Conservation (phyloP, 163 green algal species). For the Volvox carteri region DNA sequence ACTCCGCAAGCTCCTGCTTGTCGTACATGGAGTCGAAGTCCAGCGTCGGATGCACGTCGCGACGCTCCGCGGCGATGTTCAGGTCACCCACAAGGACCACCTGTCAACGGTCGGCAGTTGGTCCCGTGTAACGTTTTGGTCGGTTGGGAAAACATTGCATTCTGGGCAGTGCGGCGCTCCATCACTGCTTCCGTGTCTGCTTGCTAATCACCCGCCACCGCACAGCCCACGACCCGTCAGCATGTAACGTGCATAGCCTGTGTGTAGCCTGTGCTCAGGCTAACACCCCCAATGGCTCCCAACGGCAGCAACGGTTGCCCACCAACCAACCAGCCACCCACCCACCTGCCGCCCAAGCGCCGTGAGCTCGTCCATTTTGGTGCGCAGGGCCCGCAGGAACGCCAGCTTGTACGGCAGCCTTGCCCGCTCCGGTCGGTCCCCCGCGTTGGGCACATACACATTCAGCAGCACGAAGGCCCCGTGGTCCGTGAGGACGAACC, state of each 20-base stretch:
- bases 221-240: no score
- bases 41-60: conserved; percentile 76
- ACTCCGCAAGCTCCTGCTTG: conserved; percentile 18
- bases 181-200: no score
- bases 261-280: no score
- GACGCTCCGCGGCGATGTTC: conserved; percentile 75
- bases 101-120: conserved; percentile 55
- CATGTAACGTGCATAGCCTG: no score
- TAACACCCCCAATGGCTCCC: no score
- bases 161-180: no score
- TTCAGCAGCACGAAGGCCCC: conserved; percentile 87
- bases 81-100: conserved; percentile 89
- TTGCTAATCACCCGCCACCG: no score
- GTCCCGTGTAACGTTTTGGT: no score
- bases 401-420: conserved; percentile 79
- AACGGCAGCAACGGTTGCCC: no score
- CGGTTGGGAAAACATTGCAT: no score
- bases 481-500: conserved; percentile 72
- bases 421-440: conserved; percentile 62
- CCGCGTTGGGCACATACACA: conserved; percentile 86
- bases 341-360: conserved; percentile 61
- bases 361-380: conserved; percentile 66
- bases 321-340: no score
- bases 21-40: conserved; percentile 63
- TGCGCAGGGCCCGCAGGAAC: conserved; percentile 80